Conservation (phyloP, 768 basidiomycete species). For the Aureoboletus auriporus region DNA sequence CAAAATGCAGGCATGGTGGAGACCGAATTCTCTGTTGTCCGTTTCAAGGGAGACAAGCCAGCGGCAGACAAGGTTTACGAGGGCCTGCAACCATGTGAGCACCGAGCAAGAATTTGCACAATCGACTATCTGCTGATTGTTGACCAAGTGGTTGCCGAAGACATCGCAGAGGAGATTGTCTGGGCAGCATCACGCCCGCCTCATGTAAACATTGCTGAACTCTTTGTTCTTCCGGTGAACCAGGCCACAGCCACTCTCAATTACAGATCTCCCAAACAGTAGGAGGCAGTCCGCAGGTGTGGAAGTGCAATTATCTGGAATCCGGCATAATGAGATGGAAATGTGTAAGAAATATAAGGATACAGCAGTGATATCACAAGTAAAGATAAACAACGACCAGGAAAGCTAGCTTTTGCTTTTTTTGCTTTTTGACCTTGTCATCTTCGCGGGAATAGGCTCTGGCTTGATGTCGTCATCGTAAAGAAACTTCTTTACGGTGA, state of each 20-base stretch:
- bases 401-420: slow-evolving; percentile 37
- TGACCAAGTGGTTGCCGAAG: slow-evolving; percentile 65
- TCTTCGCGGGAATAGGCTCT: slow-evolving; percentile 35
- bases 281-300: not conserved
- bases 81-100: slow-evolving; percentile 80
- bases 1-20: slow-evolving; percentile 67
- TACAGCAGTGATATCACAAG: slow-evolving; percentile 27
- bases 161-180: slow-evolving; percentile 97
- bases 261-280: slow-evolving; percentile 40
- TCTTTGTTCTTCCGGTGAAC: slow-evolving; percentile 74
- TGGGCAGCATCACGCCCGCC: slow-evolving; percentile 92
- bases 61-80: slow-evolving; percentile 90
- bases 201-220: slow-evolving; percentile 88
- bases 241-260: slow-evolving; percentile 68
- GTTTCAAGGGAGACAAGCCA: slow-evolving; percentile 79
- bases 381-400: slow-evolving; percentile 12
- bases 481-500: slow-evolving; percentile 74
- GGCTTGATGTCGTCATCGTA: slow-evolving; percentile 67
- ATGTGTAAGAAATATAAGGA: slow-evolving; percentile 27
- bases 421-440: slow-evolving; percentile 55
- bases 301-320: not conserved
- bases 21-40: slow-evolving; percentile 88
- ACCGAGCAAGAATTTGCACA: not conserved
- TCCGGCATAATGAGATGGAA: slow-evolving; percentile 1
- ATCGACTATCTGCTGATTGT: slow-evolving; percentile 4